Base-by-base conservation (phyloP, 345 rosid genomes). In the Limnanthes douglasii region DNA sequence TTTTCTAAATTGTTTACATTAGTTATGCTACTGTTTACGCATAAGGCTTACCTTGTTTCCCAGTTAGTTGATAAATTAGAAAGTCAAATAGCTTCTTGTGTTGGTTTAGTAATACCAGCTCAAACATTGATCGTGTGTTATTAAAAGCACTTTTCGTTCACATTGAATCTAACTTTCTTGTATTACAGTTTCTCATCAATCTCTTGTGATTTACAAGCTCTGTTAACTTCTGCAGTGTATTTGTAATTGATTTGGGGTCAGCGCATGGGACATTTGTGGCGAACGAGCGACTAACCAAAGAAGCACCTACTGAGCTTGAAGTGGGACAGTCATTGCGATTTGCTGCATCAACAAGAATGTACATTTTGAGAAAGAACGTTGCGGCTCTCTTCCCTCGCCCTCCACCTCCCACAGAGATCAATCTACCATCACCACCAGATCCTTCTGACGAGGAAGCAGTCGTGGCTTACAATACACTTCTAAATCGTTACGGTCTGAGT, bases 291-390 rank as follows among this genome's bases (percentile, higher is more conserved):
- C 46, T 90, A 55, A 64, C 57, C 21, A 74, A 69, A 55, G 92
- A 75, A 30, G 48, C 60, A 6, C 81, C 92, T 14, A 67, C 75
- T 37, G 92, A 79, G 68, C 71, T 79, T 49, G 92, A 79, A 58
- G 78, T 45, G 15, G 92, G 92, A 27, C 96, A 90, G 27, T 84
- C 98, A 3, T 53, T 90, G 64, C 67, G 85, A 16, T 84, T 90
- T 46, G 94, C 94, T 49, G 96, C 96, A 1, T 90, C 98, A 23
- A 90, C 98, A 4, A 66, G 96, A 61, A 54, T 58, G 41, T 90
- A 90, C 36, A 38, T 90, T 37, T 43, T 90, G 37, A 75, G 85
- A 57, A 90, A 80, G 75, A 74, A 88, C 33, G 48, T 51, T 3
- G 93, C 83, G 30, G 95, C 97, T 55, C 83, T 78, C 48, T 83